A percentile compares a stretch with the other conserved stretches of the same genome.
phyloP scores from a whole-genome alignment of 768 basidiomycete genomes.

The Lactifluus volemus region DNA sequence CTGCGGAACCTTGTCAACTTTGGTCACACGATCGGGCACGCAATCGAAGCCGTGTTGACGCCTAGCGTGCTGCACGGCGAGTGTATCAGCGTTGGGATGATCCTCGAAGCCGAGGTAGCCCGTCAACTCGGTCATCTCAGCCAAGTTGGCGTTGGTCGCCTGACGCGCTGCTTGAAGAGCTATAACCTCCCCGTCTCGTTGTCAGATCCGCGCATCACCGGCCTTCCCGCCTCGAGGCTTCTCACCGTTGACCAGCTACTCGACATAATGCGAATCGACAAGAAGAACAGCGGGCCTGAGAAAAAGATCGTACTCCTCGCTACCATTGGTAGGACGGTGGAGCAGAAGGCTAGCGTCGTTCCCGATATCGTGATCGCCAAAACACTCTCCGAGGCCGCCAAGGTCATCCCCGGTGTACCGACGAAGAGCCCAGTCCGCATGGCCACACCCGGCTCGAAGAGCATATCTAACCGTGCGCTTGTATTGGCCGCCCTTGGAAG shows the following conservation, averaged over 20 bases:
- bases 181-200: slow-evolving; percentile 87
- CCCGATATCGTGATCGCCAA: slow-evolving; percentile 73
- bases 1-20: slow-evolving; percentile 98
- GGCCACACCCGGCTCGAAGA: slow-evolving; percentile 94
- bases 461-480: slow-evolving; percentile 89
- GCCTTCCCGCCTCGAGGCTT: slow-evolving; percentile 56
- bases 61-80: slow-evolving; percentile 94
- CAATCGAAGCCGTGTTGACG: slow-evolving; percentile 92
- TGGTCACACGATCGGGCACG: slow-evolving; percentile 97
- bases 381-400: slow-evolving; percentile 73
- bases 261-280: slow-evolving; percentile 86
- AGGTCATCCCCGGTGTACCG: slow-evolving; percentile 62
- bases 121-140: slow-evolving; percentile 79
- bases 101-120: slow-evolving; percentile 92
- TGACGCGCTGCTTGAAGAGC: slow-evolving; percentile 78
- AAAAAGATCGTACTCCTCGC: slow-evolving; percentile 94
- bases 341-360: slow-evolving; percentile 84
- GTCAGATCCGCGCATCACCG: slow-evolving; percentile 67
- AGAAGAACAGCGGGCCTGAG: slow-evolving; percentile 88
- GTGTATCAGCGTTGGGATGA: slow-evolving; percentile 92
- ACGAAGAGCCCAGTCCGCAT: slow-evolving; percentile 45
- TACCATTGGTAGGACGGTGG: slow-evolving; percentile 85
- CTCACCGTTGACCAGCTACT: slow-evolving; percentile 76
- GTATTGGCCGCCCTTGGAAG: slow-evolving; percentile 87
- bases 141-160: slow-evolving; percentile 87